Conservation (phyloP, 768 basidiomycete genomes). For the Fibroporia radiculosa region DNA sequence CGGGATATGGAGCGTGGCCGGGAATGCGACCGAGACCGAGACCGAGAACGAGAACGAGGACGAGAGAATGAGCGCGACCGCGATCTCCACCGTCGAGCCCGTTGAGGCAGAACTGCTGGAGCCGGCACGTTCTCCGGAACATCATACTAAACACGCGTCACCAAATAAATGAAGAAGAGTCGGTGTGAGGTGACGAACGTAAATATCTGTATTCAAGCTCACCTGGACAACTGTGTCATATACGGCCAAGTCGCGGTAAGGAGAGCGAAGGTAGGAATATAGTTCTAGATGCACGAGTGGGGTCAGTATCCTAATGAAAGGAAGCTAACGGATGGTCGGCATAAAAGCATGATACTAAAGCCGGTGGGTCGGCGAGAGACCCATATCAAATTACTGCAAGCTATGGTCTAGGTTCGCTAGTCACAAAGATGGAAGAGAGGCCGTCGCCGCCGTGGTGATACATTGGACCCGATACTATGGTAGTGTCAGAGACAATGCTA, state of each 20-base stretch:
- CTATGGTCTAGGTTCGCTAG: no score
- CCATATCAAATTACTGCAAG: no score
- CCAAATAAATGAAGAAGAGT: not conserved
- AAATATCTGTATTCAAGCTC: not conserved
- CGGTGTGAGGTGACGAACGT: no score
- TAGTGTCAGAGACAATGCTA: no score
- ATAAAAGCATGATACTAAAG: no score
- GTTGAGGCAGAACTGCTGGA: slow-evolving; percentile 19
- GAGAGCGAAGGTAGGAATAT: slow-evolving; percentile 83
- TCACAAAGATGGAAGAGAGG: no score
- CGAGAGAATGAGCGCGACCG: slow-evolving; percentile 19
- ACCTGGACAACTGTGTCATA: slow-evolving; percentile 86
- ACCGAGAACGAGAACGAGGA: slow-evolving; percentile 18
- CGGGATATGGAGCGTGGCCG: not conserved
- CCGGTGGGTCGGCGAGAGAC: no score
- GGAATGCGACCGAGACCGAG: slow-evolving; percentile 23
- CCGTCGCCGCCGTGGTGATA: no score
- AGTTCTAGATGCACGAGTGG: slow-evolving; percentile 48
- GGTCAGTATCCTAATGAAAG: no score
- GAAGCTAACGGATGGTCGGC: no score
- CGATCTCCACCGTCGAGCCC: slow-evolving; percentile 23
- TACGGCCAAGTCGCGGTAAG: slow-evolving; percentile 72
- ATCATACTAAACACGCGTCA: slow-evolving; percentile 49
- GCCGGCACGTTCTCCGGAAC: slow-evolving; percentile 34
- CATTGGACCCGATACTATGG: no score